These are phyloP conservation scores for Pelargonium cotyledonis DNA, from an alignment of 441 rosid genomes.

Conservation along the genomic window DNA sequence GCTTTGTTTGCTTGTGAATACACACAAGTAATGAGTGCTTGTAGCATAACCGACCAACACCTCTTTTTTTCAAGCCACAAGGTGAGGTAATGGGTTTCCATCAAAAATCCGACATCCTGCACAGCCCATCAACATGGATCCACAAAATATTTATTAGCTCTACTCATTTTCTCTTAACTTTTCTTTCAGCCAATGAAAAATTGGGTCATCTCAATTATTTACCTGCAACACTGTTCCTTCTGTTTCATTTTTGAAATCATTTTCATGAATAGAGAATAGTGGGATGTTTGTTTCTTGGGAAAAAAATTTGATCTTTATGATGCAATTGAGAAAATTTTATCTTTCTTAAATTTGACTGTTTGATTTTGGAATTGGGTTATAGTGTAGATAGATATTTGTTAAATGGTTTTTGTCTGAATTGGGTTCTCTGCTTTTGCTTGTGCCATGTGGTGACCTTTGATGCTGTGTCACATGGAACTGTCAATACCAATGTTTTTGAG, in stretches of 20 bases:
- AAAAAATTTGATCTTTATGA: too few relatives aligned
- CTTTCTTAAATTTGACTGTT: not conserved
- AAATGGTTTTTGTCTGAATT: slow-evolving; percentile 5
- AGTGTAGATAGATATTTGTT: not conserved
- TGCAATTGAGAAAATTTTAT: too few relatives aligned
- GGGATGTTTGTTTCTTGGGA: not conserved
- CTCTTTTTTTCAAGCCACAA: not conserved
- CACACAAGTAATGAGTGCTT: slow-evolving; percentile 17
- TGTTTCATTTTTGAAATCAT: not conserved
- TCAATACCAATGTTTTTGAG: slow-evolving; percentile 27
- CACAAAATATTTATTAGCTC: not conserved
- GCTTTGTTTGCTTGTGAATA: slow-evolving; percentile 14
- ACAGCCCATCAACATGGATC: not conserved
- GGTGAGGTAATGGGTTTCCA: slow-evolving; percentile 23
- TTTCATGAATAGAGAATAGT: not conserved
- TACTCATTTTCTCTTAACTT: too few relatives aligned
- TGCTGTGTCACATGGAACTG: slow-evolving; percentile 30
- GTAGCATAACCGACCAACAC: slow-evolving; percentile 25
- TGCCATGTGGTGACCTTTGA: slow-evolving; percentile 25
- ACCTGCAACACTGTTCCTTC: not conserved
- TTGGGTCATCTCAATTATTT: not conserved
- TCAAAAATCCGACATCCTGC: not conserved
- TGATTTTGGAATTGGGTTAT: not conserved
- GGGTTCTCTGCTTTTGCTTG: slow-evolving; percentile 11
- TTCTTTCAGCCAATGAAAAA: too few relatives aligned